Percentiles rank a stretch among this genome's conserved stretches.
Evolutionary conservation across 1,284 basidiomycete genomes (phyloP).

Genomic region (Lentinus polychrous): DNA sequence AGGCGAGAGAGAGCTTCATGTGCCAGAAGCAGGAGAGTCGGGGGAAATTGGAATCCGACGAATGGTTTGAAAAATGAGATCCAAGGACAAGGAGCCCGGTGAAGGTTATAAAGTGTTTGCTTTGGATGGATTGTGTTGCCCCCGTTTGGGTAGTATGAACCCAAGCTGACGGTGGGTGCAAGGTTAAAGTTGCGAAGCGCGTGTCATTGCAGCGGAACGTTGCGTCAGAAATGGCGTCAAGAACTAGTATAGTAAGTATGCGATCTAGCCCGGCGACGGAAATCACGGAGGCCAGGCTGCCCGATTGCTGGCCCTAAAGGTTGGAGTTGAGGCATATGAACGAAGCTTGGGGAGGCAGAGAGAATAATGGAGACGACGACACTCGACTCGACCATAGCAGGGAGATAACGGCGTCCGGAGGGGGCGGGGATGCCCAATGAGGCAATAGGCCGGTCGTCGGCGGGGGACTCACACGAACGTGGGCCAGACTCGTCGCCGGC

Average conservation of each 20-base stretch:
- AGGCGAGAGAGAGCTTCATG: too few relatives aligned
- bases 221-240: slow-evolving; percentile 2
- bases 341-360: neutral
- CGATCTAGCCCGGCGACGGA: neutral
- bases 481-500: neutral
- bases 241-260: neutral
- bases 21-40: too few relatives aligned
- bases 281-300: neutral
- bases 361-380: too few relatives aligned
- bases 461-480: neutral
- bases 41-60: too few relatives aligned
- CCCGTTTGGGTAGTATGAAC: too few relatives aligned
- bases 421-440: neutral
- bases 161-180: too few relatives aligned
- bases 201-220: neutral
- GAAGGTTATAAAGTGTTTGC: too few relatives aligned
- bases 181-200: too few relatives aligned
- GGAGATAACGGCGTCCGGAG: neutral
- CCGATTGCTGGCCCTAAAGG: neutral
- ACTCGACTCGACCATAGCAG: too few relatives aligned
- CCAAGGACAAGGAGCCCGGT: too few relatives aligned
- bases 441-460: neutral
- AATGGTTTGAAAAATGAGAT: too few relatives aligned
- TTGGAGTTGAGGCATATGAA: neutral
- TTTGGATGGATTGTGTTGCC: too few relatives aligned